Evolutionary conservation across 306 rosid species (phyloP).

Genomic region (Hippophae tibetana): DNA sequence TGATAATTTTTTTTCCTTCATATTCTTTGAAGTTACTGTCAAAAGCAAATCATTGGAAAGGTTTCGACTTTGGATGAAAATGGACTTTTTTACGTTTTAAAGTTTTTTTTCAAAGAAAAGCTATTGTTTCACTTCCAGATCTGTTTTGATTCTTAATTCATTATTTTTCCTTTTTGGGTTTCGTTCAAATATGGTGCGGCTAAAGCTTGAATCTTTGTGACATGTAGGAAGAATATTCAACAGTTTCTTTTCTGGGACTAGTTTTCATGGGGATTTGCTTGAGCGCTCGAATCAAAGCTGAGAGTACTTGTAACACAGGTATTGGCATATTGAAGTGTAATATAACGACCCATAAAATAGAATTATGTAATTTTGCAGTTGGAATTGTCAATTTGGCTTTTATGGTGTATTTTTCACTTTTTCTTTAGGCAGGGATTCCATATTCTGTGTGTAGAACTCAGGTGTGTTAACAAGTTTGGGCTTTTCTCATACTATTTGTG

Average conservation of each 20-base stretch:
- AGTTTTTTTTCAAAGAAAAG: not conserved
- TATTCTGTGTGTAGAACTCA: not conserved
- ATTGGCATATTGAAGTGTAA: not conserved
- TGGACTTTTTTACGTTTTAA: not conserved
- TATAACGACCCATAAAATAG: not conserved
- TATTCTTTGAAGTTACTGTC: not conserved
- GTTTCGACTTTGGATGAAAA: constrained; percentile 3
- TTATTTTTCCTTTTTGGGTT: constrained; percentile 2
- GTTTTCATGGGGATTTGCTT: constrained; percentile 43
- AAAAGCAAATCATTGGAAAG: constrained; percentile 6
- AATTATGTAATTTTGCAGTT: not conserved
- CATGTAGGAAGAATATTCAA: constrained; percentile 26
- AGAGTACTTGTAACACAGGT: constrained; percentile 40
- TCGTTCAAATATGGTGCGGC: constrained; percentile 6
- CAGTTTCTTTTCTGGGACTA: constrained; percentile 14
- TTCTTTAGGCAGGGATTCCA: not conserved
- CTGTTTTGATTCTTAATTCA: constrained; percentile 13
- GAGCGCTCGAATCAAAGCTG: constrained; percentile 45
- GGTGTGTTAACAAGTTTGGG: not conserved
- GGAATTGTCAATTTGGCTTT: too few species aligned
- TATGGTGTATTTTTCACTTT: not conserved
- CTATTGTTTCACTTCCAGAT: constrained; percentile 18
- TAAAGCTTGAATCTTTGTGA: constrained; percentile 14
- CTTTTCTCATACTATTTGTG: not conserved
- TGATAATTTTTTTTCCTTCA: not conserved